These are phyloP conservation scores for Alternaria arborescens DNA, from an alignment of 2,329 filamentous ascomycete genomes.

Conservation along the genomic window DNA sequence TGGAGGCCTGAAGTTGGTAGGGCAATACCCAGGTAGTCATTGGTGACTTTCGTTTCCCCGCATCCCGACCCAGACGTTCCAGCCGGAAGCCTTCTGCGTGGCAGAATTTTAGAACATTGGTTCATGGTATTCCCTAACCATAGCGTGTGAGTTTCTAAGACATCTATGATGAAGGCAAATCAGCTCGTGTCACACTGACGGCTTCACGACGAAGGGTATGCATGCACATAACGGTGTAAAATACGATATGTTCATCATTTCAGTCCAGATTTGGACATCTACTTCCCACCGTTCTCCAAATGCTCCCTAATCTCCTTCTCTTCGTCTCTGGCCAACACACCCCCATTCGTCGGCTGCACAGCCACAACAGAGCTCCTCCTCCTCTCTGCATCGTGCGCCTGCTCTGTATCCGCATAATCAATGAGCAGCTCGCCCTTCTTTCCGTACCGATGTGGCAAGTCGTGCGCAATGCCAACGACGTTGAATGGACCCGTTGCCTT, in stretches of 20 bases:
- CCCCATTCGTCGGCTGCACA: conserved; percentile 8
- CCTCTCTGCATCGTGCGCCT: conserved; percentile 39
- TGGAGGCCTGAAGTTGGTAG: too few species aligned
- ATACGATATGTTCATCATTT: background rate
- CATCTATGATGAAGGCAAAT: too few species aligned
- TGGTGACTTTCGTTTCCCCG: too few species aligned
- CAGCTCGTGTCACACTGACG: too few species aligned
- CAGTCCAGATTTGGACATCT: background rate
- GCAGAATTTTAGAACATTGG: too few species aligned
- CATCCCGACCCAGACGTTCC: too few species aligned
- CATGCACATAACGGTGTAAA: background rate
- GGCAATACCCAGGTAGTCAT: too few species aligned
- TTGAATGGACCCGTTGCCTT: conserved; percentile 61
- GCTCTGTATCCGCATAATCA: conserved; percentile 56
- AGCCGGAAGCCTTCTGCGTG: too few species aligned
- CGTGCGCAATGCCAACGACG: conserved; percentile 59
- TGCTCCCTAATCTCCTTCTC: conserved; percentile 13
- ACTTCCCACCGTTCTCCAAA: conserved; percentile 7
- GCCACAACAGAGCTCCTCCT: conserved; percentile 40
- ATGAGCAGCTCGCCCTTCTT: conserved; percentile 67
- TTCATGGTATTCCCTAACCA: too few species aligned
- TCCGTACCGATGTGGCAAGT: conserved; percentile 65
- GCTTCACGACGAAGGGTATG: background rate
- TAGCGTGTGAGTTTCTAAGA: too few species aligned
- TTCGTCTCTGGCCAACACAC: conserved; percentile 10